These are phyloP conservation scores for Tulasnella calospora DNA, from an alignment of 768 basidiomycete genomes.

Conservation along the genomic window DNA sequence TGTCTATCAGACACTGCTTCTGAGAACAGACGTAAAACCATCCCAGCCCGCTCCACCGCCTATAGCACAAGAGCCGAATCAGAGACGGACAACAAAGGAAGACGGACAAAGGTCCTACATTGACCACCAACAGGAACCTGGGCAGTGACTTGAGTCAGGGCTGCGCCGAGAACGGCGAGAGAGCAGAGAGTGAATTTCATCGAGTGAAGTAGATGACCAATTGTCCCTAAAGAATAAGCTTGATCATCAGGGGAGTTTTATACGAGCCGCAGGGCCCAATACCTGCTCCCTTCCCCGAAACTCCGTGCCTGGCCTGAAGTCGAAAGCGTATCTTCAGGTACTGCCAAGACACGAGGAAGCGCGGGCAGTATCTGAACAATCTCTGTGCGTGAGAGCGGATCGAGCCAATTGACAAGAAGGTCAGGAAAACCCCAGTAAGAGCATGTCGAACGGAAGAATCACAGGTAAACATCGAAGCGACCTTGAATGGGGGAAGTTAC, in stretches of 20 bases:
- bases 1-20: too few relatives aligned
- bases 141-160: neutral
- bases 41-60: too few relatives aligned
- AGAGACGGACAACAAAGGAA: neutral
- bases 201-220: neutral
- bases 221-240: neutral
- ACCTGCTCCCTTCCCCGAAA: neutral
- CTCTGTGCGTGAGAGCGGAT: neutral
- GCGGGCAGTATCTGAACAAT: neutral
- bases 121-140: neutral
- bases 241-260: neutral
- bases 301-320: neutral
- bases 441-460: neutral
- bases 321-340: neutral
- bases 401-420: neutral
- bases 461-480: neutral
- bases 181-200: slow-evolving; percentile 12
- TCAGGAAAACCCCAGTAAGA: neutral
- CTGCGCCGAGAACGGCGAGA: neutral
- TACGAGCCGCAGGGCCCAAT: neutral
- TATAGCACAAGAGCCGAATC: too few relatives aligned
- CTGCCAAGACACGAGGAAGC: neutral
- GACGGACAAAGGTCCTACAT: too few relatives aligned
- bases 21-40: too few relatives aligned
- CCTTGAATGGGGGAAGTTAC: neutral